Percentiles rank a stretch among this genome's conserved stretches.
Conservation (phyloP, 192 early-diverging fungal species). For the Coemansia sp. region DNA sequence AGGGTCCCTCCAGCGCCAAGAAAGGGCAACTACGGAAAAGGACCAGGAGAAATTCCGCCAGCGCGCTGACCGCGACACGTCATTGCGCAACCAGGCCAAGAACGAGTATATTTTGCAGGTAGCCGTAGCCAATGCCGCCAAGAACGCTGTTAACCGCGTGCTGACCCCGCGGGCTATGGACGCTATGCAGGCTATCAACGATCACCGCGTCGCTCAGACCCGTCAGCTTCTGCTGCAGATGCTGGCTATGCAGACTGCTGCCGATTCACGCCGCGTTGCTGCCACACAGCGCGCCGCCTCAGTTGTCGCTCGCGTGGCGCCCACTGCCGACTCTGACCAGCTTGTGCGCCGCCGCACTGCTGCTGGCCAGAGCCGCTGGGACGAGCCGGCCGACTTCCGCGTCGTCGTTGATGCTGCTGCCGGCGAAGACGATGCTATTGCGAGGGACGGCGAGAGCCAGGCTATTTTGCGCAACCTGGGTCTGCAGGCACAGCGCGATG, state of each 20-base stretch:
- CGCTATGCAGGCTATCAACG: slow-evolving; percentile 32
- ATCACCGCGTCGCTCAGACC: slow-evolving; percentile 30
- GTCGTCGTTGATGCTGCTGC: slow-evolving; percentile 41
- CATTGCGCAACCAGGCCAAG: slow-evolving; percentile 47
- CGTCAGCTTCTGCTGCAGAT: slow-evolving; percentile 35
- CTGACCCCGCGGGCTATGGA: slow-evolving; percentile 43
- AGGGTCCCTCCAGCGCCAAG: slow-evolving; percentile 41
- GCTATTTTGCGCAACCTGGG: slow-evolving; percentile 44
- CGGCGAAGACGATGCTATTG: slow-evolving; percentile 36
- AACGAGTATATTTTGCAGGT: slow-evolving; percentile 53
- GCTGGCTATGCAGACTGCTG: slow-evolving; percentile 43
- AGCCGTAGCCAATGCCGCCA: slow-evolving; percentile 37
- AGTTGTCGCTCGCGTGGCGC: slow-evolving; percentile 25
- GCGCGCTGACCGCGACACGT: slow-evolving; percentile 26
- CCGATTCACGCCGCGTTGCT: slow-evolving; percentile 11
- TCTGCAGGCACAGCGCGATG: slow-evolving; percentile 31
- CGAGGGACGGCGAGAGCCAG: slow-evolving; percentile 44
- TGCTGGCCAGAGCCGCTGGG: slow-evolving; percentile 39
- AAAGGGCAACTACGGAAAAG: slow-evolving; percentile 49
- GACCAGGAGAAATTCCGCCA: slow-evolving; percentile 48
- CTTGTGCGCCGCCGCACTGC: slow-evolving; percentile 34
- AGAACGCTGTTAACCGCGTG: slow-evolving; percentile 33
- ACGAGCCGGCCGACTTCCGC: slow-evolving; percentile 53
- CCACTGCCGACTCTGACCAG: slow-evolving; percentile 32
- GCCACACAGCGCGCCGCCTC: slow-evolving; percentile 24